A percentile compares a stretch with the other conserved stretches of the same genome.
Evolutionary conservation across 176 grass and related monocot species (phyloP).

Genomic region (Zea mays): DNA sequence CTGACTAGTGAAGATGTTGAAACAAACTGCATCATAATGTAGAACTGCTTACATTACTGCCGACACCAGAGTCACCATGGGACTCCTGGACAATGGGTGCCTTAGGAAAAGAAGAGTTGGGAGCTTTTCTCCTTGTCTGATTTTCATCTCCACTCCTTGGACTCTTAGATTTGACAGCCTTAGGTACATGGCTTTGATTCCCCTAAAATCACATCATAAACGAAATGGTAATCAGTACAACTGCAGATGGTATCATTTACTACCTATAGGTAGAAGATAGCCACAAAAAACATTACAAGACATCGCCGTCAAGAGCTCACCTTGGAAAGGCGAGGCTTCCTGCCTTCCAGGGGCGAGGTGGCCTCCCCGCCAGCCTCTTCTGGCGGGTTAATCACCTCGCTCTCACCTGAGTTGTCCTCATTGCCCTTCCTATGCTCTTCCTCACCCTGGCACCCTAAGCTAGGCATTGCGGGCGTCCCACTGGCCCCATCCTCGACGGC

Average conservation of each 20-base stretch:
- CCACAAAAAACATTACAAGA: background rate
- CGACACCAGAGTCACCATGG: slow-evolving; percentile 14
- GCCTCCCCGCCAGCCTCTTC: slow-evolving; percentile 49
- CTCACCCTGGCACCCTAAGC: slow-evolving; percentile 3
- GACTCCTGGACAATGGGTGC: slow-evolving; percentile 16
- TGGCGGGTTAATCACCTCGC: slow-evolving; percentile 55
- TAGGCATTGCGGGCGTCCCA: slow-evolving; percentile 24
- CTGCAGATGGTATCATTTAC: background rate
- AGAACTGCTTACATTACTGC: slow-evolving; percentile 37
- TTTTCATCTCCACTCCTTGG: slow-evolving; percentile 46
- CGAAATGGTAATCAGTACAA: slow-evolving; percentile 4
- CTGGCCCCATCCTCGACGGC: slow-evolving; percentile 34
- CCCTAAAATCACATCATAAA: slow-evolving; percentile 33
- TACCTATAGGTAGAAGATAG: background rate
- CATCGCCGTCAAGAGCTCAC: slow-evolving; percentile 18
- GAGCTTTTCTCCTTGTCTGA: slow-evolving; percentile 37
- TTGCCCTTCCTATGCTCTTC: slow-evolving; percentile 34
- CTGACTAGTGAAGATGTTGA: background rate
- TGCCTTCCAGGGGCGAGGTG: slow-evolving; percentile 39
- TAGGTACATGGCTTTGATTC: slow-evolving; percentile 40
- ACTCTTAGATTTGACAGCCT: slow-evolving; percentile 44
- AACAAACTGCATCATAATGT: slow-evolving; percentile 1
- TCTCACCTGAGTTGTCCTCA: slow-evolving; percentile 43
- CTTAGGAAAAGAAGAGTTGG: slow-evolving; percentile 40
- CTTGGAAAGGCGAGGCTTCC: slow-evolving; percentile 38